These are phyloP conservation scores for Rhododendron williamsianum DNA, from an alignment of 148 eudicot species.

Conservation along the genomic window DNA sequence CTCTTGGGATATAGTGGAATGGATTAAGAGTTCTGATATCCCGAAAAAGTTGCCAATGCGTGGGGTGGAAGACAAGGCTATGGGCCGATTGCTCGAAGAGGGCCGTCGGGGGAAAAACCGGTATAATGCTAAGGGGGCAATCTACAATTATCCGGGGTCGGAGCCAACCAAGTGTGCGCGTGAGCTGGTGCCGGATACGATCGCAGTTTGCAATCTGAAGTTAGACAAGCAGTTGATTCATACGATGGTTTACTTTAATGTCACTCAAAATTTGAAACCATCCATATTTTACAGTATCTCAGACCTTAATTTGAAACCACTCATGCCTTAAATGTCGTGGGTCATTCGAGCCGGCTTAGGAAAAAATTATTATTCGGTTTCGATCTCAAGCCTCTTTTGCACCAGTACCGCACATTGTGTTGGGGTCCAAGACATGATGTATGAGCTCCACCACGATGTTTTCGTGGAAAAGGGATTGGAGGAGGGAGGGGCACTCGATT, in stretches of 20 bases:
- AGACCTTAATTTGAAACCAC: slow-evolving; percentile 44
- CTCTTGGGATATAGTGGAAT: slow-evolving; percentile 84
- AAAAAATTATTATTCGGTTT: too few species aligned
- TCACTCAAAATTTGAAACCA: slow-evolving; percentile 55
- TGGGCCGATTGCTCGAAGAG: slow-evolving; percentile 67
- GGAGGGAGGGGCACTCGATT: too few species aligned
- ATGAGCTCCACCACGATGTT: too few species aligned
- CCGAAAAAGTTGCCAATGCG: slow-evolving; percentile 40
- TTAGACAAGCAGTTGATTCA: slow-evolving; percentile 68
- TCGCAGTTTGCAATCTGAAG: slow-evolving; percentile 72
- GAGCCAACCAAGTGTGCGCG: slow-evolving; percentile 54
- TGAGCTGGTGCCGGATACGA: slow-evolving; percentile 72
- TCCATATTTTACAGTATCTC: slow-evolving; percentile 79
- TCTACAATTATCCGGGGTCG: slow-evolving; percentile 81
- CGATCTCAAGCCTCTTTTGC: too few species aligned
- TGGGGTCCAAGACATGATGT: too few species aligned
- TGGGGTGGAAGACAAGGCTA: slow-evolving; percentile 70
- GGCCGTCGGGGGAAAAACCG: slow-evolving; percentile 63
- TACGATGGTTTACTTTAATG: slow-evolving; percentile 66
- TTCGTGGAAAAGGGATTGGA: too few species aligned
- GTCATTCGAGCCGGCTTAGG: neutral
- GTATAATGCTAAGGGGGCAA: slow-evolving; percentile 80
- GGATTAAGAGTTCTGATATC: slow-evolving; percentile 65
- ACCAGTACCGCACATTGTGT: too few species aligned
- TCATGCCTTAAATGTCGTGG: slow-evolving; percentile 14